Percentiles rank a stretch among this genome's conserved stretches.
These are phyloP conservation scores for Phytophthora podocarpi DNA, from an alignment of 352 stramenopile species.

Conservation along the genomic window DNA sequence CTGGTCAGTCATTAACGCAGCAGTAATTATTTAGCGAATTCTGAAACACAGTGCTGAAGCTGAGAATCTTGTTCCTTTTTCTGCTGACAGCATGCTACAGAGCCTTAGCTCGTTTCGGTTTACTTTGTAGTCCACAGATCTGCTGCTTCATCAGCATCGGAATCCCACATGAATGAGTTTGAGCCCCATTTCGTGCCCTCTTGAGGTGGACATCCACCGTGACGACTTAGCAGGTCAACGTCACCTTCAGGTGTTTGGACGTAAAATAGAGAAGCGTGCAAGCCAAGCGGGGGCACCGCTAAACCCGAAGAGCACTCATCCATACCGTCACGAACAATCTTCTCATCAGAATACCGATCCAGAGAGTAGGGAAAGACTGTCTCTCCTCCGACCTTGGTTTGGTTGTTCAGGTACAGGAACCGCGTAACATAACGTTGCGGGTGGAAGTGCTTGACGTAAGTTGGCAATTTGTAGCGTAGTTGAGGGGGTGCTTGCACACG, in stretches of 20 bases:
- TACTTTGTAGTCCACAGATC: constrained; percentile 86
- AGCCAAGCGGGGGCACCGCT: constrained; percentile 67
- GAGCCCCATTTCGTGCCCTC: constrained; percentile 84
- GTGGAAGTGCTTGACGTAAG: constrained; percentile 77
- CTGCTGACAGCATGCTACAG: too few relatives aligned
- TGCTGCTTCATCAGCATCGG: constrained; percentile 78
- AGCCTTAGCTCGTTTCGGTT: too few relatives aligned
- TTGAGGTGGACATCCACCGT: constrained; percentile 83
- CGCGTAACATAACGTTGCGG: constrained; percentile 96
- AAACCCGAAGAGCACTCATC: constrained; percentile 78
- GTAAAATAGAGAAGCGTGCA: constrained; percentile 86
- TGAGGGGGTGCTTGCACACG: constrained; percentile 40
- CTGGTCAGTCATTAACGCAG: too few relatives aligned
- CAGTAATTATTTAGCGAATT: too few relatives aligned
- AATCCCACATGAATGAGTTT: constrained; percentile 91
- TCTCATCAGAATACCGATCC: constrained; percentile 69
- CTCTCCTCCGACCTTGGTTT: constrained; percentile 94
- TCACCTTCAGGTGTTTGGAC: constrained; percentile 83
- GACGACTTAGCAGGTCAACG: constrained; percentile 74
- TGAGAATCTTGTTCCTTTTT: too few relatives aligned
- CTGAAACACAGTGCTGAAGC: too few relatives aligned
- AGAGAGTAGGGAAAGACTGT: constrained; percentile 94
- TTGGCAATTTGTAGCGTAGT: constrained; percentile 60
- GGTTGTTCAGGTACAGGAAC: constrained; percentile 97
- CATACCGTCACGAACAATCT: constrained; percentile 79